Base-by-base conservation (phyloP, 805 yeast species). In the Candida tallmaniae region DNA sequence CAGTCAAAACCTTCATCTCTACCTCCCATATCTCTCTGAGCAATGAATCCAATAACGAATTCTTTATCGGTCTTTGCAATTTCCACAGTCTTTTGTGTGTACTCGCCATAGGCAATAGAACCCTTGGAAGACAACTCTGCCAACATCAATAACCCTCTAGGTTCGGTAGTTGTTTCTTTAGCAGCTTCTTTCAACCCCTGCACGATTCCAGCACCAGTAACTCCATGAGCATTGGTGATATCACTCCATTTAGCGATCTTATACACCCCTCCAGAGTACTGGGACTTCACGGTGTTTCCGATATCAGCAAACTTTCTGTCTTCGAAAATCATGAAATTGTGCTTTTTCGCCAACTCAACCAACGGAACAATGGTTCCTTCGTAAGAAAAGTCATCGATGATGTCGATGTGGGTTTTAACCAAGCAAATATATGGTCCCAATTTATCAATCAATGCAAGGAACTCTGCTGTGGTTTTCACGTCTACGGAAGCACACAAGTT, bases 251-350 rank as follows among this genome's bases (percentile, higher is more conserved):
- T 65, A 10, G 95, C 93, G 41, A 90, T 90, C 53, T 76, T 79
- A 66, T 78, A 88, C 8, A 86, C 81, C 29, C 98, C 98, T 24
- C 94, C 86, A 21, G 83, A 68, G 60, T 90, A 93, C 61, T 93
- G 98, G 29, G 86, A 75, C 63, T 90, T 89, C 35, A 93, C 98
- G 1, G 98, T 93, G 54, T 89, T 87, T 12, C 99, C 99, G 49
- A 93, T 93, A 60, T 93, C 99, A 16, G 99, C 98, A 61, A 93
- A 93, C 64, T 93, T 93, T 45, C 99, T 75, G 63, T 93, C 99
- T 64, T 93, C 99, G 55, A 93, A 93, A 46, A 93, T 82, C 70
- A 93, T 64, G 52, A 93, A 93, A 45, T 83, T 77, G 65, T 89
- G 90, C 53, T 88, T 87, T 48, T 76, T 65, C 14, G 96, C 76